These are phyloP conservation scores for Hygrocybe punicea DNA, from an alignment of 768 basidiomycete species.

Conservation along the genomic window DNA sequence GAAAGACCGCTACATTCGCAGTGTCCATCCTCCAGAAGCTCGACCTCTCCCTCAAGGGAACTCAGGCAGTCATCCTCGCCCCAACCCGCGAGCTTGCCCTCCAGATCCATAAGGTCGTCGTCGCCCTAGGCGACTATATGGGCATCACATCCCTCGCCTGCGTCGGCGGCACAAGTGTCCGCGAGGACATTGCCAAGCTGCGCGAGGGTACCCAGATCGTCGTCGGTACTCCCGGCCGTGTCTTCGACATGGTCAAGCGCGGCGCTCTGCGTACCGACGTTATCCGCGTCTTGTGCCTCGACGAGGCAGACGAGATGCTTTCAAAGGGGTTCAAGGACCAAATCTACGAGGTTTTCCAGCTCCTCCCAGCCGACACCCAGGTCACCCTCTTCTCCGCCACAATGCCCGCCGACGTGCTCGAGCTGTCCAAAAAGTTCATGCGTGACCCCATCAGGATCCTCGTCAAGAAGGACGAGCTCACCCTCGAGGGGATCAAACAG, in stretches of 20 bases:
- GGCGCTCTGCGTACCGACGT: constrained; percentile 78
- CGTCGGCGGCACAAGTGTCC: constrained; percentile 94
- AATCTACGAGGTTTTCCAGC: constrained; percentile 98
- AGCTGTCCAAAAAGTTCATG: constrained; percentile 99
- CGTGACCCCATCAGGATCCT: constrained; percentile 92
- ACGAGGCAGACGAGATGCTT: constrained; percentile 98
- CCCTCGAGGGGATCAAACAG: constrained; percentile 98
- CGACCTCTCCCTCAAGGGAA: constrained; percentile 80
- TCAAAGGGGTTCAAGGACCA: constrained; percentile 98
- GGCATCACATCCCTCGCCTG: constrained; percentile 94
- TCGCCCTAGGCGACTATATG: constrained; percentile 91
- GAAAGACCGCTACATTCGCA: constrained; percentile 98
- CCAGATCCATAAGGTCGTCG: constrained; percentile 94
- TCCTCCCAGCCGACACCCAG: constrained; percentile 92
- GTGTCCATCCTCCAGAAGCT: constrained; percentile 95
- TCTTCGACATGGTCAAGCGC: constrained; percentile 96
- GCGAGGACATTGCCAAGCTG: constrained; percentile 95
- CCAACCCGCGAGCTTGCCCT: constrained; percentile 96
- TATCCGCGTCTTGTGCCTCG: constrained; percentile 93
- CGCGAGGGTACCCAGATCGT: constrained; percentile 87
- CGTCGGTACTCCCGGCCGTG: constrained; percentile 93
- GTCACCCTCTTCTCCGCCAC: constrained; percentile 95
- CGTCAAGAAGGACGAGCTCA: constrained; percentile 96
- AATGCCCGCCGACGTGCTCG: constrained; percentile 93
- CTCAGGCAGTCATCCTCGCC: constrained; percentile 94